Percentiles rank a stretch among this genome's conserved stretches.
Conservation (phyloP, 345 rosid species). For the Linum tenue region DNA sequence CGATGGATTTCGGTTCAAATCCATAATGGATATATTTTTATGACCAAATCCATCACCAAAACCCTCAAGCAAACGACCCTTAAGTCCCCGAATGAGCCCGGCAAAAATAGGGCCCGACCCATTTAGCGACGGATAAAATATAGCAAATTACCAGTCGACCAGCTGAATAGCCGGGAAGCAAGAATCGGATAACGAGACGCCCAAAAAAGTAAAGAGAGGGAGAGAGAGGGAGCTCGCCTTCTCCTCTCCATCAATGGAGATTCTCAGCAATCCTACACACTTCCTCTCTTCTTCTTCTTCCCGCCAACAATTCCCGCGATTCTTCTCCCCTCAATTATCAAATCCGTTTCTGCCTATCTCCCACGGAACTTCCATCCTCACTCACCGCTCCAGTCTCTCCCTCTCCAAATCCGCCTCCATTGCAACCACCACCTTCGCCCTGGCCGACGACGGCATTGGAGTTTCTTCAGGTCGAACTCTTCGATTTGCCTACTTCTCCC, state of each 20-base stretch:
- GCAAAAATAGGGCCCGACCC: background rate
- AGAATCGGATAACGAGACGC: background rate
- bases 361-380: background rate
- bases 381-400: background rate
- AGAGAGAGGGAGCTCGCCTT: background rate
- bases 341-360: background rate
- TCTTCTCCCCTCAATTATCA: background rate
- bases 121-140: background rate
- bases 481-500: background rate
- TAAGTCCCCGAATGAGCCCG: too few relatives aligned
- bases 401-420: background rate
- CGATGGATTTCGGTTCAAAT: too few relatives aligned
- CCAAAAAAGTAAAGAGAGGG: too few relatives aligned
- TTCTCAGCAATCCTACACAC: background rate
- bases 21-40: too few relatives aligned
- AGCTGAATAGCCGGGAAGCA: background rate
- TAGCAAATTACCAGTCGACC: background rate
- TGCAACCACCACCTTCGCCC: constrained; percentile 18
- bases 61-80: too few relatives aligned
- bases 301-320: background rate
- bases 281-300: background rate
- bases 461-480: background rate
- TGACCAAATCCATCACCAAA: too few relatives aligned
- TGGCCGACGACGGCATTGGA: constrained; percentile 18
- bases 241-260: constrained; percentile 8